Evolutionary conservation across 768 basidiomycete species (phyloP).

Genomic region (Pisolithus microcarpus): DNA sequence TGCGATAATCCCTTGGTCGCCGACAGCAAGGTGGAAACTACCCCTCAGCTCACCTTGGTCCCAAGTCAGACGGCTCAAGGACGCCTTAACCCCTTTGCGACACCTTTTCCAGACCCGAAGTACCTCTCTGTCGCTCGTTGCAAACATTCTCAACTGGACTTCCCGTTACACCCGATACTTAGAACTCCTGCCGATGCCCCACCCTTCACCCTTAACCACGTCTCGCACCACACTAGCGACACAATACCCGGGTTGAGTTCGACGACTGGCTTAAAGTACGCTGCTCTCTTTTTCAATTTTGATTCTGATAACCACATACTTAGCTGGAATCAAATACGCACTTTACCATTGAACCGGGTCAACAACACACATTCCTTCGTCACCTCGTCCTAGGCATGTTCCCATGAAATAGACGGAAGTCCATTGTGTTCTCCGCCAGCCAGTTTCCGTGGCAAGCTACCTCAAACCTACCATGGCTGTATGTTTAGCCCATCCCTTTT

Average conservation of each 20-base stretch:
- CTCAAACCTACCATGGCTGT: too few relatives aligned
- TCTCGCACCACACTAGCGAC: constrained; percentile 13
- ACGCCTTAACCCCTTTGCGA: constrained; percentile 28
- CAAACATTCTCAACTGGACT: constrained; percentile 1
- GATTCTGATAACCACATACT: constrained; percentile 2
- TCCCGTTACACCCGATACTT: constrained; percentile 2
- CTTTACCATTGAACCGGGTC: constrained; percentile 11
- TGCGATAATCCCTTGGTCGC: constrained; percentile 11
- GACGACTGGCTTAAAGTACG: constrained; percentile 28
- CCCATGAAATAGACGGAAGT: background rate
- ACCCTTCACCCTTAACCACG: constrained; percentile 14
- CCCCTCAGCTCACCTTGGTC: constrained; percentile 1
- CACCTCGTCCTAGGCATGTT: constrained; percentile 15
- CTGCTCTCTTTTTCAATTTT: background rate
- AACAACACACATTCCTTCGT: constrained; percentile 9
- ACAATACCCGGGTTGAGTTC: constrained; percentile 28
- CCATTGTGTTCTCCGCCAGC: too few relatives aligned
- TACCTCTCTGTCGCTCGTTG: constrained; percentile 2
- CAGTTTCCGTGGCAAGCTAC: too few relatives aligned
- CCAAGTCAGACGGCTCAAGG: constrained; percentile 12
- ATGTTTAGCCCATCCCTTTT: too few relatives aligned
- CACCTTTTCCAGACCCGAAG: constrained; percentile 21
- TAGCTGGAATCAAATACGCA: constrained; percentile 27
- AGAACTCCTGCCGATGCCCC: constrained; percentile 20
- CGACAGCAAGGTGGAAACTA: constrained; percentile 4